Percentiles rank a stretch among this genome's conserved stretches.
Conservation (phyloP, 331 rosid genomes). For the Telfairia occidentalis region DNA sequence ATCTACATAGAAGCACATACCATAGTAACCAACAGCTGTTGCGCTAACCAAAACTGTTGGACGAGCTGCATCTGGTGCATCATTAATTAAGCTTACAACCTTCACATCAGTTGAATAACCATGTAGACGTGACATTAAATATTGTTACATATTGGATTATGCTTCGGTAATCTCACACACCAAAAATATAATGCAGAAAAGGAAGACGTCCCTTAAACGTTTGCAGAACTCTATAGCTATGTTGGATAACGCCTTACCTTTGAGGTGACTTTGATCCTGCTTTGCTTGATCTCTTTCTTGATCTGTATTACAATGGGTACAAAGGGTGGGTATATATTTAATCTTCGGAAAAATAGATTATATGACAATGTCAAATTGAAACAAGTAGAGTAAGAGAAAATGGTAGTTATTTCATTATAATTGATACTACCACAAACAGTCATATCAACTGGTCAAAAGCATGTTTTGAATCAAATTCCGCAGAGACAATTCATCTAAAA, state of each 20-base stretch:
- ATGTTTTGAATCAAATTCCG: not conserved
- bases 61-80: slow-evolving; percentile 56
- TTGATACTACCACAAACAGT: not conserved
- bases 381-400: not conserved
- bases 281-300: slow-evolving; percentile 82
- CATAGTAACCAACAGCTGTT: slow-evolving; percentile 94
- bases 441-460: not conserved
- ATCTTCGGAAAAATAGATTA: not conserved
- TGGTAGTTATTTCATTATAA: not conserved
- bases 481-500: not conserved
- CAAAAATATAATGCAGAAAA: slow-evolving; percentile 1
- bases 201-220: not conserved
- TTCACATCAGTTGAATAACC: slow-evolving; percentile 37
- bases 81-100: slow-evolving; percentile 72
- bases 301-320: slow-evolving; percentile 34
- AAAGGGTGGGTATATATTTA: not conserved
- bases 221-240: not conserved
- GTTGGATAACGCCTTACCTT: slow-evolving; percentile 38
- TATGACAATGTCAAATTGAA: not conserved
- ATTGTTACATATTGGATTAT: not conserved
- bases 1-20: slow-evolving; percentile 28
- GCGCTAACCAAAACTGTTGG: slow-evolving; percentile 84
- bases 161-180: not conserved
- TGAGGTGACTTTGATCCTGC: slow-evolving; percentile 82
- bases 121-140: slow-evolving; percentile 13